Base-by-base conservation (phyloP, 2,329 filamentous ascomycete species). In the Fusarium pseudograminearum region DNA sequence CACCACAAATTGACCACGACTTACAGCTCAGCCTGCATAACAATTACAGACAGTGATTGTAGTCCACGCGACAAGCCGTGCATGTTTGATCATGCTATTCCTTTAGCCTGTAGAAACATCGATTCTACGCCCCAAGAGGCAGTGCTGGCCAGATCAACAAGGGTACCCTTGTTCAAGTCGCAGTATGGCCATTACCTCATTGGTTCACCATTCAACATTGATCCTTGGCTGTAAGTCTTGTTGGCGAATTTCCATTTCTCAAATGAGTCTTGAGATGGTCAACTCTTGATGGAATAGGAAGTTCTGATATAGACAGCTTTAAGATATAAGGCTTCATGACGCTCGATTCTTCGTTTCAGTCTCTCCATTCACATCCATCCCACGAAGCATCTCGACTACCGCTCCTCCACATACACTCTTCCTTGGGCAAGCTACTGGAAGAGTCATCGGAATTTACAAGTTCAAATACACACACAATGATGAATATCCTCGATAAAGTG, bases 391-490 rank as follows among this genome's bases (percentile, higher is more conserved):
- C 38, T 41, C 15, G 38, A 41, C 20, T 22, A 14, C 38, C n/a
- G 4, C n/a, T 15, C 8, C 7, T 22, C 18, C 24, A 41, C 12
- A 16, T 11, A 24, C 20, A 22, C 14, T 41, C 7, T 40, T 20
- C 5, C 2, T 20, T 40, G 0, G 4, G 10, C 7, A 22, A 11
- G 10, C 12, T 20, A 20, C 18, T 20, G 3, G 5, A 12, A 18
- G 22, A 30, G 10, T 9, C 18, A n/a, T 14, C 9, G 16, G n/a
- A 18, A 7, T 5, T 5, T 12, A 28, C 20, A 22, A 26, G 4
- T 36, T 14, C 9, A 36, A 22, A 38, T 5, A 24, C 28, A 5
- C 5, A 30, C 16, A 9, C 7, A 12, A 30, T 18, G 16, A 30
- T 45, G 42, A 3, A 46, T 4, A 2, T 8, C 6, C 1, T 15